phyloP scores from a whole-genome alignment of 2,329 filamentous ascomycete species.

The Lachnellula hyalina region DNA sequence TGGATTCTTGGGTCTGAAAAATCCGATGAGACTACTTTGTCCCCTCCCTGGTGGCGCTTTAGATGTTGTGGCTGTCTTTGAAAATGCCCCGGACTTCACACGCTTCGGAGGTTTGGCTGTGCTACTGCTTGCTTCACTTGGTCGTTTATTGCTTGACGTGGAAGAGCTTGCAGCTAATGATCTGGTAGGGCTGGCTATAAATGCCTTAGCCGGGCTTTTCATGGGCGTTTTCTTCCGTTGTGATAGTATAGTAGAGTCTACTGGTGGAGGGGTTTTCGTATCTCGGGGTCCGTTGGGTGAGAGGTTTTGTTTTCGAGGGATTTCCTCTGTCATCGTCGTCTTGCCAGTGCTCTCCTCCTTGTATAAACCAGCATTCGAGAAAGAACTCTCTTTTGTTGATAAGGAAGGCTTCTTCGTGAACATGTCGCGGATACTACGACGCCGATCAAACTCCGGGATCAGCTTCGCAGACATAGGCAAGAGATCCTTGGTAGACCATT shows the following conservation, averaged over 20 bases:
- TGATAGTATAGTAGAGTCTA: not conserved
- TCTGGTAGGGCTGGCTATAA: conserved; percentile 1
- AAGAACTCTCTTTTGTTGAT: conserved; percentile 13
- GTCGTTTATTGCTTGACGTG: conserved; percentile 17
- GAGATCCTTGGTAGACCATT: conserved; percentile 62
- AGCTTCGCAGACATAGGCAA: conserved; percentile 74
- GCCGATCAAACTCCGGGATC: conserved; percentile 80
- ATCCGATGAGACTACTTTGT: conserved; percentile 56
- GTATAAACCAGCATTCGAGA: not conserved
- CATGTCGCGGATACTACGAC: conserved; percentile 89
- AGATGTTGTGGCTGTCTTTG: conserved; percentile 17
- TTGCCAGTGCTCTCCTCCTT: not conserved
- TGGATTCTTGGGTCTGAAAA: conserved; percentile 64
- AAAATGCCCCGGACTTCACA: conserved; percentile 37
- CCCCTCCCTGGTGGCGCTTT: conserved; percentile 45
- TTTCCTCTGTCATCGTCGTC: not conserved
- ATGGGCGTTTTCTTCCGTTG: conserved; percentile 7
- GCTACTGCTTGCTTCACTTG: conserved; percentile 2
- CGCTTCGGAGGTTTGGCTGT: conserved; percentile 39
- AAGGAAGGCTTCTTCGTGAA: conserved; percentile 55
- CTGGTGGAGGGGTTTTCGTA: not conserved
- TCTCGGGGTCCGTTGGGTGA: not conserved
- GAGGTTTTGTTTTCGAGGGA: not conserved
- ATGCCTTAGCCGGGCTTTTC: conserved; percentile 3
- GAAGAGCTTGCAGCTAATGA: not conserved